Evolutionary conservation across 331 rosid species (phyloP).

Genomic region (Quercus tomentella): DNA sequence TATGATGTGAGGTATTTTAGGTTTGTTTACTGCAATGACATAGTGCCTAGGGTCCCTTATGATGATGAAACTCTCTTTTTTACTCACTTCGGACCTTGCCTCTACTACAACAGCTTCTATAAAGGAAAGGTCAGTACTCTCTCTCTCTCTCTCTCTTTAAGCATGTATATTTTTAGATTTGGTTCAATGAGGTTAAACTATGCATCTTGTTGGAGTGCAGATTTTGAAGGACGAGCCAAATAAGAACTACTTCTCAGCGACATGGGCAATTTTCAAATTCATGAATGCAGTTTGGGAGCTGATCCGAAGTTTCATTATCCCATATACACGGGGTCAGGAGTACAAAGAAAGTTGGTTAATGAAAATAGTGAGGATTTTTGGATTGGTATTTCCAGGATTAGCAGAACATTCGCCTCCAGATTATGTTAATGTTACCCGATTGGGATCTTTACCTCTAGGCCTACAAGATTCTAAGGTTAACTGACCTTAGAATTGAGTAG

Average conservation of each 20-base stretch:
- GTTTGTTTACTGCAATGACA: conserved; percentile 52
- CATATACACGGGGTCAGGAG: conserved; percentile 29
- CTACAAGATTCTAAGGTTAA: too few relatives aligned
- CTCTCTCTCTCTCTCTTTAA: not conserved
- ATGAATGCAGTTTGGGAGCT: conserved; percentile 68
- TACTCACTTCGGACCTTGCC: conserved; percentile 57
- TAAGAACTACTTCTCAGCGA: conserved; percentile 56
- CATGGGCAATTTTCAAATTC: conserved; percentile 52
- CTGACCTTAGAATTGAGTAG: too few relatives aligned
- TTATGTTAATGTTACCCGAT: conserved; percentile 45
- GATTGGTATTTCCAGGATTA: conserved; percentile 60
- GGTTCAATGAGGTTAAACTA: not conserved
- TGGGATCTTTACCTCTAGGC: conserved; percentile 34
- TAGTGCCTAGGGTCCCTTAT: conserved; percentile 65
- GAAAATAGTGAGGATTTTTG: conserved; percentile 38
- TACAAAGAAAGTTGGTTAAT: conserved; percentile 46
- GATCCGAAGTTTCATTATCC: conserved; percentile 47
- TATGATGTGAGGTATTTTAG: conserved; percentile 50
- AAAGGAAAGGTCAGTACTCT: conserved; percentile 39
- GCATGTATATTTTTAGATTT: not conserved
- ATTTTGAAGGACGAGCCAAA: conserved; percentile 65
- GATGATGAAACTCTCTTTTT: conserved; percentile 55
- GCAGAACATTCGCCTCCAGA: conserved; percentile 48
- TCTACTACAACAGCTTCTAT: conserved; percentile 56
- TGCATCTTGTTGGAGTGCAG: conserved; percentile 29